Evolutionary conservation across 345 rosid species (phyloP).

Genomic region (Eucalyptus tenuipes): DNA sequence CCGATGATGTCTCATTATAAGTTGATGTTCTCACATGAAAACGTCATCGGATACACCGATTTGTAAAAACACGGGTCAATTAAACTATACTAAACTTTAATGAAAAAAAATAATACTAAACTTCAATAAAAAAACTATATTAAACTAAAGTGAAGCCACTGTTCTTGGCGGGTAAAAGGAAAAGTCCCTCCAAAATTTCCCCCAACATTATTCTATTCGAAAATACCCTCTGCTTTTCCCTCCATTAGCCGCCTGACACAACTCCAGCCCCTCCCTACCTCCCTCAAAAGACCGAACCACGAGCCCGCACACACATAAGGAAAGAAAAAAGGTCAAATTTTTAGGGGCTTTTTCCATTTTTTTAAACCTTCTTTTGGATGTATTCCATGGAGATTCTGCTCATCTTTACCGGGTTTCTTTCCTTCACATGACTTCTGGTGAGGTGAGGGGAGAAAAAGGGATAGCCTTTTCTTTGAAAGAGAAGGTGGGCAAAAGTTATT

Average conservation of each 20-base stretch:
- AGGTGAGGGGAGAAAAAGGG: not conserved
- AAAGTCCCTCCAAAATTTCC: not conserved
- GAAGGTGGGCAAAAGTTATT: not conserved
- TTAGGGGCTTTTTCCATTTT: not conserved
- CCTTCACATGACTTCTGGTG: not conserved
- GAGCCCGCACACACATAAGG: not conserved
- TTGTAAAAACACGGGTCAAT: not conserved
- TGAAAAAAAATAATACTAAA: too few relatives aligned
- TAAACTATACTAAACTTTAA: not conserved
- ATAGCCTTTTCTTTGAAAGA: not conserved
- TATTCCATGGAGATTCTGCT: not conserved
- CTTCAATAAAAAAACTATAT: too few relatives aligned
- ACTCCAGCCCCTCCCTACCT: not conserved
- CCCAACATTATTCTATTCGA: not conserved
- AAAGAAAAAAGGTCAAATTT: not conserved
- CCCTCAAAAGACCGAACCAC: constrained; percentile 13
- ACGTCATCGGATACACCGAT: not conserved
- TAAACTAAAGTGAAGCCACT: not conserved
- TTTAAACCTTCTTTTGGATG: not conserved
- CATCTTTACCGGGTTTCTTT: not conserved
- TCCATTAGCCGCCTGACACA: constrained; percentile 5
- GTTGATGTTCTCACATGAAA: not conserved
- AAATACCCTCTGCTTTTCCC: constrained; percentile 15
- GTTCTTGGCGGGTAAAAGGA: constrained; percentile 49
- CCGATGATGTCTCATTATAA: fast-evolving